Evolutionary conservation across 345 rosid genomes (phyloP), one percentile per base, ranked within the genome.

Genomic region (Nasturtium officinale): DNA sequence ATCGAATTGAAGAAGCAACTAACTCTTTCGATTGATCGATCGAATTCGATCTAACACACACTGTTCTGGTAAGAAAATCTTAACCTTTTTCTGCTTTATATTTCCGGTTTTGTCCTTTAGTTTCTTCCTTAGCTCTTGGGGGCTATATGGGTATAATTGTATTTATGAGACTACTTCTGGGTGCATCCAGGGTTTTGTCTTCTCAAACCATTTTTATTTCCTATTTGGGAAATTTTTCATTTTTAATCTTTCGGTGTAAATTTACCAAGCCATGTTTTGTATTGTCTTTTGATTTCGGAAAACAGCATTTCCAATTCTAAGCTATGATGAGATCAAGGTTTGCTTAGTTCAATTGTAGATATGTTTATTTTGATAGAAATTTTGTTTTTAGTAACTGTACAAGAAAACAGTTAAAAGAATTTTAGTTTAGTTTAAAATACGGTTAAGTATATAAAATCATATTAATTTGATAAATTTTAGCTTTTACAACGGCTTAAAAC

Each of bases 41-140:
- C 37, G 45, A 56, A 69, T 69, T 63, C 75, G 75, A 76, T 76
- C 79, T 76, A 77, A 70, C 75, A 69, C 65, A 50, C 64, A 70
- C 75, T 70, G 37, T 64, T 69, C 76, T 77, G 71, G 80, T 77
- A 56, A 70, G 65, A 70, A 76, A 76, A 46, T 55, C 71, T 55
- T 63, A 65, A 77, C 1, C 80, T 72, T 65, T 70, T 71, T 77
- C 71, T 64, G 52, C 45, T 52, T n/a, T 40, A 43, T 67, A 51
- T 67, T 75, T 23, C 64, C 70, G 13, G 4, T 61, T 57, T 65
- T 77, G 21, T 65, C 80, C 80, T 61, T 42, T 2, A 8, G 9
- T 30, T 62, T 61, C 65, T 55, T 46, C 65, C 45, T 23, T 35
- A 26, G 37, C 51, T 50, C 47, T 5, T 2, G 37, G 23, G 72